Conservation (phyloP, 768 basidiomycete species). For the Rhodotorula kratochvilovae region DNA sequence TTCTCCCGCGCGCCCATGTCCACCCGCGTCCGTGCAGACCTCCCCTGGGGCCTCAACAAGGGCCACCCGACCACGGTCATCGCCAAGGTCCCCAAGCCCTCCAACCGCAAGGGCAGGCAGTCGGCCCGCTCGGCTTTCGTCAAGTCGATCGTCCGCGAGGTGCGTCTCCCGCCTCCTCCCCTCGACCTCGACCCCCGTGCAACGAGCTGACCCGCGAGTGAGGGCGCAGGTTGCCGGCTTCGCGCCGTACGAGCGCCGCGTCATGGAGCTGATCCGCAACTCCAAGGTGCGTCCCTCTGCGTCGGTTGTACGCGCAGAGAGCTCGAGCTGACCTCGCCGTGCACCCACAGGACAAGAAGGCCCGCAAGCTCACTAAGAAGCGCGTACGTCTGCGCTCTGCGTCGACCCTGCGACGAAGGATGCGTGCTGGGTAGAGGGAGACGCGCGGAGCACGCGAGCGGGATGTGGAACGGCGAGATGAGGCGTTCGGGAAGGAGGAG, state of each 20-base stretch:
- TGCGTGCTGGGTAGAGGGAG: no score
- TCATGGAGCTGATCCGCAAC: constrained; percentile 68
- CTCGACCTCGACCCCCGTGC: no score
- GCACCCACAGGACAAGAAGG: constrained; percentile 82
- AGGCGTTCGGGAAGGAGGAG: not conserved
- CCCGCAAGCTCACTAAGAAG: constrained; percentile 98
- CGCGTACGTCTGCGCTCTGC: constrained; percentile 55
- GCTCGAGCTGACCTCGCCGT: not conserved
- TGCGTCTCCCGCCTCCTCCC: not conserved
- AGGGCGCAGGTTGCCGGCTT: constrained; percentile 54
- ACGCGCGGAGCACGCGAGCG: no score
- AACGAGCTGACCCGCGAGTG: not conserved
- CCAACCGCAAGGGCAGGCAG: constrained; percentile 79
- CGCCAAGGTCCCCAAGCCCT: constrained; percentile 36
- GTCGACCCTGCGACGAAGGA: no score
- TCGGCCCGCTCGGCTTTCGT: constrained; percentile 91
- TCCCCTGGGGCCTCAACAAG: constrained; percentile 42
- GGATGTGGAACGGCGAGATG: not conserved
- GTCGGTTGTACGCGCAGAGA: not conserved
- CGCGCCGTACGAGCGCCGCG: constrained; percentile 74
- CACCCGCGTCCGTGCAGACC: constrained; percentile 12
- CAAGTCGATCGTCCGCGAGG: constrained; percentile 83
- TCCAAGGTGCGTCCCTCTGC: constrained; percentile 21
- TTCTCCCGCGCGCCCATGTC: no score
- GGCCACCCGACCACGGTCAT: constrained; percentile 42